Conservation (phyloP, 2,329 filamentous ascomycete genomes). For the Verticillium longisporum region DNA sequence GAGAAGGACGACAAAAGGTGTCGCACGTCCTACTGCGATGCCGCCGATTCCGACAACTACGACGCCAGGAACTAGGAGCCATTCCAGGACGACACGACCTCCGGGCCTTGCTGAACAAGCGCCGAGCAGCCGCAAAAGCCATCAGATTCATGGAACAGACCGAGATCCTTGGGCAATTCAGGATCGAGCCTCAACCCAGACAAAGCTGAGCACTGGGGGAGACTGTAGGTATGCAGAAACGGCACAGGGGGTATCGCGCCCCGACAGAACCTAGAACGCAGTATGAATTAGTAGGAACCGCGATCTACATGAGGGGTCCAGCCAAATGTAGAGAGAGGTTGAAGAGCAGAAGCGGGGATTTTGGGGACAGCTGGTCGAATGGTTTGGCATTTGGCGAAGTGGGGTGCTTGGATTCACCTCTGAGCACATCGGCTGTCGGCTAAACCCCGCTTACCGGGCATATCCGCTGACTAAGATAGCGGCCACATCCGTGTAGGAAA, state of each 20-base stretch:
- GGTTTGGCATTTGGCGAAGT: conserved; percentile 5
- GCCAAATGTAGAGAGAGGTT: not conserved
- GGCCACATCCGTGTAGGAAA: not conserved
- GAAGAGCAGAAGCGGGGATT: not conserved
- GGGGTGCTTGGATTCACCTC: conserved; percentile 1
- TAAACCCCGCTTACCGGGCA: not conserved
- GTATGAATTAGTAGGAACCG: not conserved
- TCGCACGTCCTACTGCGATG: conserved; percentile 5
- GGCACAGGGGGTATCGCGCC: not conserved
- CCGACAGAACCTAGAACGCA: conserved; percentile 1
- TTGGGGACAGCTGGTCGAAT: not conserved
- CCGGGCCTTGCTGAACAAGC: conserved; percentile 5
- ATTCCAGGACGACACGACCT: conserved; percentile 5
- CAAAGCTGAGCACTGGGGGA: conserved; percentile 4
- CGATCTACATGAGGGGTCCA: not conserved
- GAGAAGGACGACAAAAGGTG: conserved; percentile 7
- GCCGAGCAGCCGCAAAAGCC: conserved; percentile 8
- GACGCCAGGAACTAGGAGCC: conserved; percentile 1
- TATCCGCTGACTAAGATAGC: not conserved
- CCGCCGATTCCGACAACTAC: conserved; percentile 1
- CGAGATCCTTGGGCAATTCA: conserved; percentile 7
- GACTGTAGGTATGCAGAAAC: conserved; percentile 1
- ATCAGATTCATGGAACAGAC: conserved; percentile 9
- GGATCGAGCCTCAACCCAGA: conserved; percentile 2
- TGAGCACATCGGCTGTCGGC: conserved; percentile 1